A percentile compares a stretch with the other conserved stretches of the same genome.
phyloP scores from a whole-genome alignment of 495 filamentous ascomycete genomes.

The Penicillium cinerascens region DNA sequence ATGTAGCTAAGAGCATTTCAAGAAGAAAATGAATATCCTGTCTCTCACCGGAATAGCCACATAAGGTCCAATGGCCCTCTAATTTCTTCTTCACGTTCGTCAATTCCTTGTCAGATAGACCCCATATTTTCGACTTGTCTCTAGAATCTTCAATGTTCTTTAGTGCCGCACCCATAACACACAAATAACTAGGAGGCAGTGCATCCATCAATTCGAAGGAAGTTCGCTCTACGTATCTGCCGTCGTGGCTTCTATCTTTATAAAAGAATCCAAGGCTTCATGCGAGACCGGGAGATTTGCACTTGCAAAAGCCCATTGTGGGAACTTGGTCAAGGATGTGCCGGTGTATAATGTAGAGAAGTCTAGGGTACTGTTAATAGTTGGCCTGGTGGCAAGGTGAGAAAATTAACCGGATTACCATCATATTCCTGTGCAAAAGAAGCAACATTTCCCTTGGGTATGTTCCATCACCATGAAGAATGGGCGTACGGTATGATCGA shows the following conservation, averaged over 20 bases:
- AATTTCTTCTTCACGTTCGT: not conserved
- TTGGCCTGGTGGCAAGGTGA: not conserved
- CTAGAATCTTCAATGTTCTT: not conserved
- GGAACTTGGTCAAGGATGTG: not conserved
- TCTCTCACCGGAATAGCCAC: too few relatives aligned
- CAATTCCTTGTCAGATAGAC: not conserved
- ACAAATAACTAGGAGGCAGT: not conserved
- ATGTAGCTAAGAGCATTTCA: too few relatives aligned
- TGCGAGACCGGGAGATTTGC: not conserved
- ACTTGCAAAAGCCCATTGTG: not conserved
- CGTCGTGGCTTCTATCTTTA: not conserved
- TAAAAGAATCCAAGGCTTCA: not conserved
- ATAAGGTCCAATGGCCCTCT: not conserved
- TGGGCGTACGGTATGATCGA: constrained; percentile 14
- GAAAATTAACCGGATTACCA: not conserved
- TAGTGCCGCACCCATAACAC: not conserved
- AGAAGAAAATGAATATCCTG: too few relatives aligned
- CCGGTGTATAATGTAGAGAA: not conserved
- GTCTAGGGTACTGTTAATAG: not conserved
- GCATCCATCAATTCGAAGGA: not conserved
- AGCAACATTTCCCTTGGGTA: not conserved
- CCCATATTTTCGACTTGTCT: not conserved
- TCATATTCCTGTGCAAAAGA: not conserved
- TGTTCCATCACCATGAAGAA: constrained; percentile 9
- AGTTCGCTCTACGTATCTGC: not conserved